phyloP scores from a whole-genome alignment of 2,329 filamentous ascomycete species.

The Bisporella sp. region DNA sequence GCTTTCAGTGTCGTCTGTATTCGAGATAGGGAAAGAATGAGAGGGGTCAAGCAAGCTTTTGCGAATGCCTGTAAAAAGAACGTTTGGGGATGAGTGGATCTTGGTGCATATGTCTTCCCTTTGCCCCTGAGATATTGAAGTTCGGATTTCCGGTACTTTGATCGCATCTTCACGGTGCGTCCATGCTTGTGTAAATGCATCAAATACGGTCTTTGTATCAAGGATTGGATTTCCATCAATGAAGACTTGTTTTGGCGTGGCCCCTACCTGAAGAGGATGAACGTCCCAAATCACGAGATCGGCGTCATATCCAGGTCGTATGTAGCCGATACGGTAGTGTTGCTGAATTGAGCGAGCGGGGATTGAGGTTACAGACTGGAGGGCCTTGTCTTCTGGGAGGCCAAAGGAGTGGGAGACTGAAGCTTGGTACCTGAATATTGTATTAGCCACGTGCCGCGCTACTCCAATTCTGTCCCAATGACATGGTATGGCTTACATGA shows the following conservation, averaged over 20 bases:
- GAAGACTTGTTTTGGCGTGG: constrained; percentile 39
- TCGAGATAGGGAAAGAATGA: too few relatives aligned
- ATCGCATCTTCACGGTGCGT: neutral
- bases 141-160: too few relatives aligned
- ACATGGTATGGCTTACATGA: constrained; percentile 22
- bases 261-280: constrained; percentile 38
- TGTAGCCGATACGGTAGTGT: constrained; percentile 37
- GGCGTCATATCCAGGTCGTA: constrained; percentile 39
- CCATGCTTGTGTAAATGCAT: constrained; percentile 17
- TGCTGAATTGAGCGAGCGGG: constrained; percentile 37
- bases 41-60: too few relatives aligned
- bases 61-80: too few relatives aligned
- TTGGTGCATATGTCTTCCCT: too few relatives aligned
- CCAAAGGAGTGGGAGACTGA: constrained; percentile 35
- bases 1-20: too few relatives aligned
- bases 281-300: constrained; percentile 43
- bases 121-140: too few relatives aligned
- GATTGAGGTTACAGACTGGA: constrained; percentile 38
- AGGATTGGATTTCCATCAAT: constrained; percentile 36
- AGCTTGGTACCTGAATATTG: constrained; percentile 28
- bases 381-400: constrained; percentile 32
- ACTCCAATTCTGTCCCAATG: too few relatives aligned
- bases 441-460: neutral
- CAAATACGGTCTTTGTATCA: constrained; percentile 26
- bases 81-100: too few relatives aligned